phyloP scores from a whole-genome alignment of 139 green algal species.

The Asterochloris erici region DNA sequence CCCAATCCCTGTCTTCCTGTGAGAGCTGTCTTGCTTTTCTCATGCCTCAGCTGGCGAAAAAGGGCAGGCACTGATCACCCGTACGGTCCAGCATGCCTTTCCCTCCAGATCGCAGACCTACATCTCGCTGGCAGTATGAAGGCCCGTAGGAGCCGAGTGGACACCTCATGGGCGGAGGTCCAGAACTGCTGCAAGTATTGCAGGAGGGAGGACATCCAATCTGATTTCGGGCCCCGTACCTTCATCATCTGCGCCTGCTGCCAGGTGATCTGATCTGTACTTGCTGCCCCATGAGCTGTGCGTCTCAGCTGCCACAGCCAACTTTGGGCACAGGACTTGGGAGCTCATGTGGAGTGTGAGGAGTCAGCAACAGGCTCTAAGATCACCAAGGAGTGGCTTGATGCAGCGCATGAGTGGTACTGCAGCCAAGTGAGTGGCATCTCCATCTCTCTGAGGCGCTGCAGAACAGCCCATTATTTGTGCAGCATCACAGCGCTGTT shows the following conservation, averaged over 20 bases:
- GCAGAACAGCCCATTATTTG: neutral
- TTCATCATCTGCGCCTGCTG: constrained; percentile 41
- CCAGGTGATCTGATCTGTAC: neutral
- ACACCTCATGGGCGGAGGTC: constrained; percentile 3
- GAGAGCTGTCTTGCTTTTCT: too few relatives aligned
- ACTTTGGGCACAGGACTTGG: neutral
- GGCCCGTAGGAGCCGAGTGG: neutral
- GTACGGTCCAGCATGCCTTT: too few relatives aligned
- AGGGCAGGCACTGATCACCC: too few relatives aligned
- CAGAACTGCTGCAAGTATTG: constrained; percentile 32
- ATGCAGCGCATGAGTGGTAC: constrained; percentile 21
- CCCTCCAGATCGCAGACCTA: too few relatives aligned
- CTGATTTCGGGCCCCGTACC: constrained; percentile 20
- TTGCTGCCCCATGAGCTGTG: constrained; percentile 33
- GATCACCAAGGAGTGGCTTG: constrained; percentile 2
- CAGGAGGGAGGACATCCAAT: constrained; percentile 10
- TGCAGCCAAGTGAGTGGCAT: constrained; percentile 21
- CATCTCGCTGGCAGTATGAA: too few relatives aligned
- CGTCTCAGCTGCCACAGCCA: constrained; percentile 22
- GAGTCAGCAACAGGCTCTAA: constrained; percentile 16
- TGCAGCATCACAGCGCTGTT: neutral
- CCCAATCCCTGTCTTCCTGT: too few relatives aligned
- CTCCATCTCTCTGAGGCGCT: neutral
- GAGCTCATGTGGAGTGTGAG: constrained; percentile 39
- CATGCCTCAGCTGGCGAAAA: too few relatives aligned